Base-by-base conservation (phyloP, 1,284 basidiomycete genomes). In the Moesziomyces sp. region DNA sequence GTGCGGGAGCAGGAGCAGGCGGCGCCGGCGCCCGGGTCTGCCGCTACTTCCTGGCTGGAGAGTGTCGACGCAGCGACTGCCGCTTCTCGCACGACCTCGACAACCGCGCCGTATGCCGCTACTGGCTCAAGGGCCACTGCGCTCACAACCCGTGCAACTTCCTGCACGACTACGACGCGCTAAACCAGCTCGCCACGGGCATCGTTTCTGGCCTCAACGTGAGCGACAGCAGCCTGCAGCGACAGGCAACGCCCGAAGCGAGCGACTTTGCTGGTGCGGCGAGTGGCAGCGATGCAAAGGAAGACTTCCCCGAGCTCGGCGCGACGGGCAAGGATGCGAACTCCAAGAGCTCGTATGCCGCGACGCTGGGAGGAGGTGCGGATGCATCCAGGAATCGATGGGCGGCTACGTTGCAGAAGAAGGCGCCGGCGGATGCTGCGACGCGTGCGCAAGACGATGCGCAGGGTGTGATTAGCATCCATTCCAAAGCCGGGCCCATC, bases 61-160 rank as follows among this genome's bases (percentile, higher is more conserved):
- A 98, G 85, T 99, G 96, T 84, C 87, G 97, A 57, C 87, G 96
- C 53, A 92, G 93, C 52, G 96, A 99, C 86, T 99, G 97, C 86
- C 90, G 95, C 64, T 99, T 98, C 87, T 85, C 83, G 33, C 85
- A 86, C 58, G 85, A 86, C 44, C 74, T 86, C 14, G 81, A 83
- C 53, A 65, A 56, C 40, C 83, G 84, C 43, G 95, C 95, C 0
- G 85, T 97, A 23, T 98, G 94, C 85, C 92, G 96, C 35, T 99
- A 98, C 87, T 99, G 96, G 96, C 88, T 99, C 44, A 89, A 94
- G 52, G 96, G 96, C 5, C 94, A 94, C 91, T 79, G 83, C 69
- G 67, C 80, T 3, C 77, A 77, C 45, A 79, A 82, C 40, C 81
- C 81, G 7, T 83, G 83, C 70, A 71, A 75, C 19, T 83, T 84